Percentiles rank a stretch among this genome's conserved stretches.
Evolutionary conservation across 2,329 filamentous ascomycete species (phyloP).

Genomic region (Microcyclosporella mali): DNA sequence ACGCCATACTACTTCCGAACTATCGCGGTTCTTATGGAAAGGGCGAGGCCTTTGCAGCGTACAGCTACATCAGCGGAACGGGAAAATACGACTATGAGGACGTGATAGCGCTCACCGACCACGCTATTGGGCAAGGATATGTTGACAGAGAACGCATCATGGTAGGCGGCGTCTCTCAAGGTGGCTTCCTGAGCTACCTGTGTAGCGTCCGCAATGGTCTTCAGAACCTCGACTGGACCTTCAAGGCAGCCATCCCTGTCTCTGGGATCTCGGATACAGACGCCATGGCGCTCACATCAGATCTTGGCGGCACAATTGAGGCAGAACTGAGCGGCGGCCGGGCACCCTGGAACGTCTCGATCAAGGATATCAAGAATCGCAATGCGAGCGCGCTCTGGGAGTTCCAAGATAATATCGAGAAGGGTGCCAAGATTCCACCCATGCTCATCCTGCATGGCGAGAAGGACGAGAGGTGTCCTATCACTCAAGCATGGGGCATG

Average conservation of each 20-base stretch:
- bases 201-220: conserved; percentile 32
- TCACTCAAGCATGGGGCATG: conserved; percentile 32
- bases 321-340: conserved; percentile 21
- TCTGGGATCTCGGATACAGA: conserved; percentile 37
- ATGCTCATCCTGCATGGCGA: conserved; percentile 35
- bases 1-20: conserved; percentile 34
- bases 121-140: conserved; percentile 30
- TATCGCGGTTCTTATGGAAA: conserved; percentile 35
- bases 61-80: conserved; percentile 25
- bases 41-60: conserved; percentile 32
- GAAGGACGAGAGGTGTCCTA: conserved; percentile 31
- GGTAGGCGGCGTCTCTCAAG: conserved; percentile 37
- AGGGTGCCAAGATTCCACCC: conserved; percentile 21
- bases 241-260: conserved; percentile 33
- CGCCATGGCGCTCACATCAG: conserved; percentile 31
- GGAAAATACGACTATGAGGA: conserved; percentile 37
- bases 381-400: conserved; percentile 29
- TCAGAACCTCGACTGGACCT: conserved; percentile 32
- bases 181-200: conserved; percentile 37
- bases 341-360: conserved; percentile 25
- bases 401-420: conserved; percentile 21
- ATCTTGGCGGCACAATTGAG: conserved; percentile 25
- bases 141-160: conserved; percentile 30
- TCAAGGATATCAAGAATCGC: conserved; percentile 15
- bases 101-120: conserved; percentile 31